Percentiles rank a stretch among this genome's conserved stretches.
Conservation (phyloP, 345 rosid species). For the Hypericum androsaemum region DNA sequence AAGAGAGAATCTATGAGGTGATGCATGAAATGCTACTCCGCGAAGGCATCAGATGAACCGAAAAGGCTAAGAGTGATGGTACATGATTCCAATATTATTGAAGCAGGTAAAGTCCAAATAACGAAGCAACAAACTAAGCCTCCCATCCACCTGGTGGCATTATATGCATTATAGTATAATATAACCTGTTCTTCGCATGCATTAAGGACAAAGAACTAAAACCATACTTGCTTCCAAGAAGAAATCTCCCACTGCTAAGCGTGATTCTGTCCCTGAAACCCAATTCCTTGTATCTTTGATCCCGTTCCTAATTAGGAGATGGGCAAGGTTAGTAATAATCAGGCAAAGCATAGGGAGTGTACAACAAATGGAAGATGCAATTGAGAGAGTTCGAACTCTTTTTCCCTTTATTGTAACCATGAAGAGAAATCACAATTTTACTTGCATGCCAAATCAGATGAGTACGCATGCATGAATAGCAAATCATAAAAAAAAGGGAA, state of each 20-base stretch:
- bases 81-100: too few relatives aligned
- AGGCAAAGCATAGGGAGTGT: too few relatives aligned
- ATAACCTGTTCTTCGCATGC: not conserved
- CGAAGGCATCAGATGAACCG: too few relatives aligned
- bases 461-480: not conserved
- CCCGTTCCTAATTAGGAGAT: constrained; percentile 50
- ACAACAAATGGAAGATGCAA: not conserved
- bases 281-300: constrained; percentile 88
- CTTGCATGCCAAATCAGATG: not conserved
- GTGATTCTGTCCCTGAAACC: constrained; percentile 96
- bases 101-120: too few relatives aligned
- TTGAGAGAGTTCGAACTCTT: not conserved
- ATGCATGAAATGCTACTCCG: too few relatives aligned
- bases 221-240: constrained; percentile 82
- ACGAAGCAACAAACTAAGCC: too few relatives aligned
- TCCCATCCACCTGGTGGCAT: too few relatives aligned
- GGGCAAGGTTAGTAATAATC: too few relatives aligned
- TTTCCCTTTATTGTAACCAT: not conserved
- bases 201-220: constrained; percentile 7
- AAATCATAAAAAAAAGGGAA: not conserved
- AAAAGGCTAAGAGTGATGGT: too few relatives aligned
- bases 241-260: constrained; percentile 85
- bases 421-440: not conserved
- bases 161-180: not conserved
- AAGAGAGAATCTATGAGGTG: too few relatives aligned